These are phyloP conservation scores for Saprolegnia parasitica DNA, from an alignment of 352 stramenopile species.

Conservation along the genomic window DNA sequence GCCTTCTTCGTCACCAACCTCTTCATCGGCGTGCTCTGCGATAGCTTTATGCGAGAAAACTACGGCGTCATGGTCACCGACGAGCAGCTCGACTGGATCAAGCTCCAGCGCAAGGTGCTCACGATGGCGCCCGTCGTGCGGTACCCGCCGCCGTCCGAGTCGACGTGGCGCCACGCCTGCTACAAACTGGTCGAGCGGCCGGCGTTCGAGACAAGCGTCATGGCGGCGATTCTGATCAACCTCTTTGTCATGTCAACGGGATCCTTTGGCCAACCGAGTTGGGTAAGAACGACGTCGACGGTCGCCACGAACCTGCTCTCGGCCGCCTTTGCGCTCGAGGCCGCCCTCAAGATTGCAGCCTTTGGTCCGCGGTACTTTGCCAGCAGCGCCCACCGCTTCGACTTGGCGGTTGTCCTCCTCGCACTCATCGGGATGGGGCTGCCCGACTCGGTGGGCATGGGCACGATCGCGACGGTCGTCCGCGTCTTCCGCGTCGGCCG, in stretches of 20 bases:
- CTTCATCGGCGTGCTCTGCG: conserved; percentile 92
- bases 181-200: conserved; percentile 47
- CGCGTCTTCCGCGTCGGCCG: conserved; percentile 88
- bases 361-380: conserved; percentile 79
- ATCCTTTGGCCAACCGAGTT: conserved; percentile 85
- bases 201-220: conserved; percentile 86
- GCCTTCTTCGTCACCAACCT: conserved; percentile 93
- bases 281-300: conserved; percentile 88
- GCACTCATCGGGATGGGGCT: too few relatives aligned
- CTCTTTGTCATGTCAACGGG: conserved; percentile 83
- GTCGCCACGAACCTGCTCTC: conserved; percentile 84
- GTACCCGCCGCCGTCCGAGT: conserved; percentile 48
- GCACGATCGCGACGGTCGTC: conserved; percentile 72
- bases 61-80: conserved; percentile 62
- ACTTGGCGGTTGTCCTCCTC: conserved; percentile 34
- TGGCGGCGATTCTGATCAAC: conserved; percentile 87
- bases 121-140: conserved; percentile 56
- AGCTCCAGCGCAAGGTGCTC: conserved; percentile 59
- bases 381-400: conserved; percentile 85
- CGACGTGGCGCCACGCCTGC: conserved; percentile 54
- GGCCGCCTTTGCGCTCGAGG: conserved; percentile 84
- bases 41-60: conserved; percentile 92
- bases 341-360: conserved; percentile 78
- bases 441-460: conserved; percentile 36
- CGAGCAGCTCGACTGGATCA: conserved; percentile 89